Conservation (phyloP, 2,329 filamentous ascomycete genomes). For the Cercospora janseana region DNA sequence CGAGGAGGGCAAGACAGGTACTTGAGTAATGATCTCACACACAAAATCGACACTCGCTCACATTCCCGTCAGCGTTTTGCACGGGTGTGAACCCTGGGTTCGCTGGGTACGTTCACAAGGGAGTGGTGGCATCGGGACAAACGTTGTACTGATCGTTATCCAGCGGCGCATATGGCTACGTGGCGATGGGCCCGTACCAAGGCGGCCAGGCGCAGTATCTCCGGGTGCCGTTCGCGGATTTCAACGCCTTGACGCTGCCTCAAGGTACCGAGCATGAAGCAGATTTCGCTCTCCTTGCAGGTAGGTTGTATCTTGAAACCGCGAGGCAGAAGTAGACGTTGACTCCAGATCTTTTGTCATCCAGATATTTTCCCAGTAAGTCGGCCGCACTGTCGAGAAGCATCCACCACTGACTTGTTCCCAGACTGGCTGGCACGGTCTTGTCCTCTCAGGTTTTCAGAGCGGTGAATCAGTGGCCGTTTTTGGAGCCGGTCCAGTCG, state of each 20-base stretch:
- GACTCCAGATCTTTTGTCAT: too few relatives aligned
- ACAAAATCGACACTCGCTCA: background rate
- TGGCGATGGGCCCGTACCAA: slow-evolving; percentile 48
- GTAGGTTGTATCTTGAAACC: too few relatives aligned
- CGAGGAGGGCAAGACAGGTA: slow-evolving; percentile 58
- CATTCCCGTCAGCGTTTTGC: slow-evolving; percentile 53
- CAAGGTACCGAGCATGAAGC: slow-evolving; percentile 60
- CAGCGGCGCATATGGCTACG: slow-evolving; percentile 16
- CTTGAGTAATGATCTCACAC: background rate
- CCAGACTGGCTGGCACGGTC: slow-evolving; percentile 49
- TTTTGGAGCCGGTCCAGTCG: slow-evolving; percentile 60
- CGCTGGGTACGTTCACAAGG: slow-evolving; percentile 47
- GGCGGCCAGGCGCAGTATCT: slow-evolving; percentile 64
- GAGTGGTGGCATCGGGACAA: background rate
- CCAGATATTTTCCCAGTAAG: slow-evolving; percentile 7
- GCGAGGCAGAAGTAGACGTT: too few relatives aligned
- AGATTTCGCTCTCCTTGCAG: slow-evolving; percentile 56
- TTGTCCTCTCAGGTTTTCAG: slow-evolving; percentile 58
- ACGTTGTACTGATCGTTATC: background rate
- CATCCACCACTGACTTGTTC: background rate
- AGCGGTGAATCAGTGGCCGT: slow-evolving; percentile 63
- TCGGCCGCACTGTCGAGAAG: background rate
- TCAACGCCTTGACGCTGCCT: slow-evolving; percentile 60
- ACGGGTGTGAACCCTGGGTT: slow-evolving; percentile 62
- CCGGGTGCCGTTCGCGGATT: slow-evolving; percentile 65